A percentile compares a stretch with the other conserved stretches of the same genome.
Conservation (phyloP, 2,329 filamentous ascomycete species). For the Trichoderma afroharzianum region DNA sequence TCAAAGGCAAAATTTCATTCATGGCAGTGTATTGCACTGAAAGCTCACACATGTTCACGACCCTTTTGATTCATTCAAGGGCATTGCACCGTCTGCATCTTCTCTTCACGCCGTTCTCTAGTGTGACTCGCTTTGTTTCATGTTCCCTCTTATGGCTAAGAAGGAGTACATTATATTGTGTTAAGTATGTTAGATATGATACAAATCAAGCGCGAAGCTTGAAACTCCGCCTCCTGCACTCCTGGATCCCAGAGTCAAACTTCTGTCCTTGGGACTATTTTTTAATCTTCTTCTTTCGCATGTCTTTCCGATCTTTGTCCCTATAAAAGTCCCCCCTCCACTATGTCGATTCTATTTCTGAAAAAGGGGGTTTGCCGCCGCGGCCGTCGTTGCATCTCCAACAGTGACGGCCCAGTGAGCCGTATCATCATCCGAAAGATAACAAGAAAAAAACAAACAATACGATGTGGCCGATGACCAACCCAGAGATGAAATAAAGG, state of each 20-base stretch:
- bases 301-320: not conserved
- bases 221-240: not conserved
- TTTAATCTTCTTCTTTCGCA: not conserved
- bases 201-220: conserved; percentile 5
- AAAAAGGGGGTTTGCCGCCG: not conserved
- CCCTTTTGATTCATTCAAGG: not conserved
- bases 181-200: conserved; percentile 4
- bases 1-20: not conserved
- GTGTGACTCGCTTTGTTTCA: not conserved
- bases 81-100: not conserved
- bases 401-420: not conserved
- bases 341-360: not conserved
- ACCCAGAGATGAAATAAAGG: not conserved
- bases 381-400: not conserved
- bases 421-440: not conserved
- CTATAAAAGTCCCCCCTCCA: not conserved
- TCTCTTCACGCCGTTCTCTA: not conserved
- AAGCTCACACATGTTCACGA: not conserved
- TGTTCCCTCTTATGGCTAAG: not conserved
- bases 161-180: not conserved
- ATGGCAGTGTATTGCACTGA: too few relatives aligned
- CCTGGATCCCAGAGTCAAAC: not conserved
- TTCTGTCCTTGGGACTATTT: not conserved
- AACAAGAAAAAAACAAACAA: not conserved
- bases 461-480: not conserved